Base-by-base conservation (phyloP, 2,329 filamentous ascomycete species). In the Neobulgaria alba region DNA sequence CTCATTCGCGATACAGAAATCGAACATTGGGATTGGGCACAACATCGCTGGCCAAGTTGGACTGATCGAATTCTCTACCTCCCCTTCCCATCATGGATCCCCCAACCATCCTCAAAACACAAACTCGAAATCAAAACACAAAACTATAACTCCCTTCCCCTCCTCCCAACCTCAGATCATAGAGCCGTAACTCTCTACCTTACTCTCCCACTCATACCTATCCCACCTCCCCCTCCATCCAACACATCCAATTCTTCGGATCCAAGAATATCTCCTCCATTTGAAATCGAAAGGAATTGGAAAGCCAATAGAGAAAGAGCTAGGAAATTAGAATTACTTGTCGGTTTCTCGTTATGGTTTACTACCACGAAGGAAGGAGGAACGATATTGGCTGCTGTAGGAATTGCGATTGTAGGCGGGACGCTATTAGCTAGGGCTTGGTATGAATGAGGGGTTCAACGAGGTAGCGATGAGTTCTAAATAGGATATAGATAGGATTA, bases 51-150 rank as follows among this genome's bases (percentile, higher is more conserved):
- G 72, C 89, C 92, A 1, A 81, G 82, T 56, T 96, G 90, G 92
- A 95, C 88, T 55, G 92, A 96, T 62, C 78, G 92, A 3, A 81
- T 96, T 15, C 67, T 96, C 15, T 96, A 79, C 61, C 68, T 90
- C 3, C 75, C 82, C 38, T 64, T 72, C 16, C 77, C 73, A 15
- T 61, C 61, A 16, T 79, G 73, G 71, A 57, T 69, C 29, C 53
- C 52, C 8, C 53, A 56, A 23, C 64, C 77, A 26, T n/a, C n/a
- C n/a, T n/a, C n/a, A n/a, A n/a, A n/a, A n/a, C n/a, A n/a, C n/a
- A n/a, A n/a, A n/a, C n/a, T n/a, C n/a, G 59, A 67, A 5, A 70
- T 86, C n/a, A 62, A 66, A 17, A 68, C 77, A 3, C 63, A 72
- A 19, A 66, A 62, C 17, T 96, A 96, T 61, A 71, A 78, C 12